Percentiles rank a stretch among this genome's conserved stretches.
These are phyloP conservation scores for Citrullus amarus DNA, from an alignment of 306 rosid genomes.

Conservation along the genomic window DNA sequence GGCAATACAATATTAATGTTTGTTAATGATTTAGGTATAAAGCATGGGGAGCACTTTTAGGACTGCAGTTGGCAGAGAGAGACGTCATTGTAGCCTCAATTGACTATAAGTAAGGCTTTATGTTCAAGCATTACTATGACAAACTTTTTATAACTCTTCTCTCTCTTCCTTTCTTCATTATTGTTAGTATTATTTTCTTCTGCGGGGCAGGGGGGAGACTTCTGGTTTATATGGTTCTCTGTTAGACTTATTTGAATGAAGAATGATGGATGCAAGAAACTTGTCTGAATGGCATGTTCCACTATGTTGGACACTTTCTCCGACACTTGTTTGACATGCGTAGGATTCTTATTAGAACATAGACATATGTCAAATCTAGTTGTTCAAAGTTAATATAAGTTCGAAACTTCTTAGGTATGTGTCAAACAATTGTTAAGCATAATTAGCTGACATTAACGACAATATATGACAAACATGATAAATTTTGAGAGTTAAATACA, in stretches of 20 bases:
- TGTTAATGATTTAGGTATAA: slow-evolving; percentile 59
- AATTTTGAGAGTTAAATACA: neutral
- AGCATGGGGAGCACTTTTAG: slow-evolving; percentile 97
- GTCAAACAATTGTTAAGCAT: neutral
- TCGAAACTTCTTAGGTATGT: neutral
- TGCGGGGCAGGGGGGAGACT: neutral
- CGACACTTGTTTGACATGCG: neutral
- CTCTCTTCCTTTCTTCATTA: neutral
- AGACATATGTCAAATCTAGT: neutral
- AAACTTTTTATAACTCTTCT: slow-evolving; percentile 20
- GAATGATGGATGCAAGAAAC: neutral
- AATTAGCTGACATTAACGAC: neutral
- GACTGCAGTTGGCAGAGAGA: slow-evolving; percentile 79
- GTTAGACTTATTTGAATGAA: neutral
- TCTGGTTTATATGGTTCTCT: neutral
- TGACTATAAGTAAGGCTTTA: slow-evolving; percentile 80
- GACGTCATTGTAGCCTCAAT: slow-evolving; percentile 75
- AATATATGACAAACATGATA: neutral
- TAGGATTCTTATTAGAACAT: neutral
- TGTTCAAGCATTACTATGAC: slow-evolving; percentile 31
- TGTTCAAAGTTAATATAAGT: neutral
- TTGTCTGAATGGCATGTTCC: neutral
- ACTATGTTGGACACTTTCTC: neutral
- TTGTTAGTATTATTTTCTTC: neutral
- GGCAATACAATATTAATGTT: slow-evolving; percentile 10